Conservation (phyloP, 495 filamentous ascomycete species). For the Lasiosphaeria hispida region DNA sequence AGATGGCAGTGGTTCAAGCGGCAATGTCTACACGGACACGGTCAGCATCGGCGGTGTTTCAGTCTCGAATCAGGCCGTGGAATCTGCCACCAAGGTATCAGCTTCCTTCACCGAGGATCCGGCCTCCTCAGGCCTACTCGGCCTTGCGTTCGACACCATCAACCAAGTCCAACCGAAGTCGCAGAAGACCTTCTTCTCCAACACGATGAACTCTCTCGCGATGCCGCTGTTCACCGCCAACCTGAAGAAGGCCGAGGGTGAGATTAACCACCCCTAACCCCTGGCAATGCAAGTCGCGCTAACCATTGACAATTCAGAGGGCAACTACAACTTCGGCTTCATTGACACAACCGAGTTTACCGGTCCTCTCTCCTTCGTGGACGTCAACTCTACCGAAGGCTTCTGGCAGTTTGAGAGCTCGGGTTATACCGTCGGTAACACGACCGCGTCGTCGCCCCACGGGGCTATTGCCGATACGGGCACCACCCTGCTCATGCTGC, state of each 20-base stretch:
- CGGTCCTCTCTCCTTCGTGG: constrained; percentile 58
- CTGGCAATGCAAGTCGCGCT: not conserved
- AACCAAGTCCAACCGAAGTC: constrained; percentile 63
- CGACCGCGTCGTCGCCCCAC: constrained; percentile 18
- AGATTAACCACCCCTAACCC: constrained; percentile 45
- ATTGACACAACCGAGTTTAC: constrained; percentile 50
- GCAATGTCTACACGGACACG: constrained; percentile 68
- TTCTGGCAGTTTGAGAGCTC: constrained; percentile 71
- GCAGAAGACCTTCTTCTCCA: constrained; percentile 74
- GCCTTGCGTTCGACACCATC: constrained; percentile 67
- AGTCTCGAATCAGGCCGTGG: constrained; percentile 65
- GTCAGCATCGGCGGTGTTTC: constrained; percentile 67
- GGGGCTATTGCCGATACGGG: constrained; percentile 61
- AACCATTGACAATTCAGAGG: not conserved
- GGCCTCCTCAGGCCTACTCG: constrained; percentile 66
- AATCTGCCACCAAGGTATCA: constrained; percentile 64
- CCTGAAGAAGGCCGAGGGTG: constrained; percentile 51
- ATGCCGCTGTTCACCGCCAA: constrained; percentile 68
- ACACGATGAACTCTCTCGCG: constrained; percentile 56
- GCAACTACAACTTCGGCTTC: constrained; percentile 24
- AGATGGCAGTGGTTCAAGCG: constrained; percentile 64
- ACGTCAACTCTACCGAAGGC: constrained; percentile 60
- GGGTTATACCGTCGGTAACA: constrained; percentile 53
- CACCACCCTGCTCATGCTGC: constrained; percentile 71
- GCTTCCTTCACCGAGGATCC: constrained; percentile 57